Evolutionary conservation across 2,329 filamentous ascomycete species (phyloP).

Genomic region (Aureobasidium sp.): DNA sequence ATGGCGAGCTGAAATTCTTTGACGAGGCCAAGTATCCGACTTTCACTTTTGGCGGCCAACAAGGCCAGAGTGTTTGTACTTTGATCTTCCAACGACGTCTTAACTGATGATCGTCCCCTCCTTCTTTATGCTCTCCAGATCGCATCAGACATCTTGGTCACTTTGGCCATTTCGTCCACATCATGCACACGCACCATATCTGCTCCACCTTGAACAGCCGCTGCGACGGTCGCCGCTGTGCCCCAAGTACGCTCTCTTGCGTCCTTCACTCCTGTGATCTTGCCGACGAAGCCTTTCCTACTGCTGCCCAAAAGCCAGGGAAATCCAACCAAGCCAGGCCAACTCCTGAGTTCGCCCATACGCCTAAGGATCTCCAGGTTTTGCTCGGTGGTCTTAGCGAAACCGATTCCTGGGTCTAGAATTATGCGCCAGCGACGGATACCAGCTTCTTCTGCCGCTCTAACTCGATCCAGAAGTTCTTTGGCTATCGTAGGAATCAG

Average conservation of each 20-base stretch:
- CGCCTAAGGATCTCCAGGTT: constrained; percentile 71
- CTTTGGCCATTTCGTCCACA: constrained; percentile 74
- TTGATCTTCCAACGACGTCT: constrained; percentile 56
- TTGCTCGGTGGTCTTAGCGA: constrained; percentile 74
- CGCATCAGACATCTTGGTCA: constrained; percentile 84
- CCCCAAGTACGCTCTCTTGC: constrained; percentile 69
- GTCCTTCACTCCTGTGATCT: constrained; percentile 64
- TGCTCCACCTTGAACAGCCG: constrained; percentile 76
- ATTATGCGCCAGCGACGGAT: constrained; percentile 90
- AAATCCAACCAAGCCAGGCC: constrained; percentile 57
- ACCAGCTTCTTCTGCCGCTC: constrained; percentile 69
- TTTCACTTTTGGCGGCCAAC: constrained; percentile 82
- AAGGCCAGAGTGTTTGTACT: constrained; percentile 82
- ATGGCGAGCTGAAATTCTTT: constrained; percentile 48
- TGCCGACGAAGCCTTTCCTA: constrained; percentile 81
- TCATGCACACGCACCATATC: constrained; percentile 93
- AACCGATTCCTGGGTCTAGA: constrained; percentile 87
- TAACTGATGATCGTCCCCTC: neutral
- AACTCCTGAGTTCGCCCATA: constrained; percentile 55
- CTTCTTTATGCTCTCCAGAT: constrained; percentile 54
- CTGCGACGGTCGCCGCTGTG: constrained; percentile 79
- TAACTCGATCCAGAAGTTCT: constrained; percentile 63
- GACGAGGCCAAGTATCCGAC: constrained; percentile 70
- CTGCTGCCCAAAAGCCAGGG: constrained; percentile 88
- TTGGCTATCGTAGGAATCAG: constrained; percentile 55